Evolutionary conservation across 805 yeast species (phyloP), one percentile per base, ranked within the genome.

Genomic region (Teunomyces cretensis): DNA sequence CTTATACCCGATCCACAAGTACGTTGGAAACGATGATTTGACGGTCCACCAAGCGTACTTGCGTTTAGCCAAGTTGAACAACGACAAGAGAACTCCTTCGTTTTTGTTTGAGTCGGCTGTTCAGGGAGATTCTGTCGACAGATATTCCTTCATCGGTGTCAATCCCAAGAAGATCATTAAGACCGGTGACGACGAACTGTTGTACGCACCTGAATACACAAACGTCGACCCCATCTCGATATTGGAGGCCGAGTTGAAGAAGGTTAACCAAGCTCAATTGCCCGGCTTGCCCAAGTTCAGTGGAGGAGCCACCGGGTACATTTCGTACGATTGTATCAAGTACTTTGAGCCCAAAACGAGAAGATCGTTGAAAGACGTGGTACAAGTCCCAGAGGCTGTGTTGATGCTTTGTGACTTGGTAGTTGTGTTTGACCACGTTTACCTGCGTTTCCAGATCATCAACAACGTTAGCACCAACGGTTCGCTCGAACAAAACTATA

Each of bases 281-380:
- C 95, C 96, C 0, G 95, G 96, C 33, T 71, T 91, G 41, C 88
- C 96, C 11, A 80, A 78, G 51, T 70, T 90, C 46, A 84, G 91
- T 55, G 99, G 99, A 46, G 99, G 99, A 51, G 98, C 98, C 5
- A 78, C 92, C 44, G 99, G 99, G 1, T 94, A 90, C 62, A 83
- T 94, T 36, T 88, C 97, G 1, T 94, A 94, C 59, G 99, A 94
- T 65, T 94, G 99, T 72, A 86, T 94, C 59, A 87, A 89, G 62
- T 94, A 94, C 67, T 94, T 94, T 55, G 99, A 94, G 69, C 99
- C 99, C 48, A 84, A 77, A 55, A 92, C 98, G 1, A 78, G 76
- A 48, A 79, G 88, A 52, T 76, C 76, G 2, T 73, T 91, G 54
- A 81, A 85, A 54, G 98, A 94, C 64, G 83, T 84, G 1, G 70